phyloP scores from a whole-genome alignment of 2,329 filamentous ascomycete species.

The Onygenales sp. region DNA sequence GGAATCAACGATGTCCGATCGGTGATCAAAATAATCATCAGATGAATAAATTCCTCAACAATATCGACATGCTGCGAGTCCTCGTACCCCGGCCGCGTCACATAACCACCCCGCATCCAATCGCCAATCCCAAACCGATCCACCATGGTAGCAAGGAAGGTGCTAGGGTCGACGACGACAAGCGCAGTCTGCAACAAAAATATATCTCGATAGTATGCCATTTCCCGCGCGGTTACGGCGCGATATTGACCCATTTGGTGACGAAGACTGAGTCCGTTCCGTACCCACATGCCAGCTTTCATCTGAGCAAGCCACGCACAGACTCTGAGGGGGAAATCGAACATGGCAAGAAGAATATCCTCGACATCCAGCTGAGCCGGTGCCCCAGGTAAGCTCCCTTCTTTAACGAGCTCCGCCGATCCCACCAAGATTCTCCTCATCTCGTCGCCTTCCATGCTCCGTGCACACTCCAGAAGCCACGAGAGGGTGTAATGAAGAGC shows the following conservation, averaged over 20 bases:
- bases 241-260: constrained; percentile 94
- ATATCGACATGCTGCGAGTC: constrained; percentile 84
- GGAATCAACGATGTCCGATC: constrained; percentile 66
- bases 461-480: constrained; percentile 87
- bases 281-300: constrained; percentile 97
- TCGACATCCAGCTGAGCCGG: constrained; percentile 47
- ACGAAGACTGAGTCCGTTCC: constrained; percentile 89
- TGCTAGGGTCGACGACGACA: constrained; percentile 71
- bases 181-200: constrained; percentile 87
- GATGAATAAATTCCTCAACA: constrained; percentile 89
- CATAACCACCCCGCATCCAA: constrained; percentile 80
- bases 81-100: constrained; percentile 66
- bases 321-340: constrained; percentile 87
- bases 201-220: constrained; percentile 89
- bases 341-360: constrained; percentile 75
- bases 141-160: constrained; percentile 79
- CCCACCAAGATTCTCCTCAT: constrained; percentile 63
- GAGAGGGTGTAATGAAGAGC: constrained; percentile 92
- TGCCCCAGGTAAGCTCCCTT: constrained; percentile 51
- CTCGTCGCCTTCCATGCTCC: constrained; percentile 58
- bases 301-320: constrained; percentile 97
- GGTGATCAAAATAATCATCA: constrained; percentile 82
- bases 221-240: constrained; percentile 78
- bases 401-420: constrained; percentile 45
- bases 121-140: constrained; percentile 82